Conservation (phyloP, 2,329 filamentous ascomycete species). For the Aureobasidium lini region DNA sequence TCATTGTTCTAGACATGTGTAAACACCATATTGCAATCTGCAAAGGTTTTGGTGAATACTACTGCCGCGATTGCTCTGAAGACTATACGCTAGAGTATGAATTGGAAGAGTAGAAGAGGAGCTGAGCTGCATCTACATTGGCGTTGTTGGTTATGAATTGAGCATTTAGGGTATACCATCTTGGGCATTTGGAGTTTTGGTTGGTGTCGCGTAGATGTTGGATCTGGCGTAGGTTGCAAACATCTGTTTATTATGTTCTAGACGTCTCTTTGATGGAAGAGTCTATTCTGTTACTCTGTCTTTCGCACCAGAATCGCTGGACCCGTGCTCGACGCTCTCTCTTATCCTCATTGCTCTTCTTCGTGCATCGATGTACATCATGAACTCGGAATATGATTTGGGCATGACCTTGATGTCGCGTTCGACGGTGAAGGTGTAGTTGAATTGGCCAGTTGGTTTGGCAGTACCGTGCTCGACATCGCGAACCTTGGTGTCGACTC, state of each 20-base stretch:
- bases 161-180: neutral
- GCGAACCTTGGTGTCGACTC: conserved; percentile 63
- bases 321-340: conserved; percentile 30
- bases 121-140: neutral
- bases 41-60: conserved; percentile 38
- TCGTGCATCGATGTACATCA: conserved; percentile 57
- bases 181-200: too few species aligned
- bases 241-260: neutral
- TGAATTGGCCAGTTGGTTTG: conserved; percentile 65
- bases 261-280: neutral
- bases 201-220: neutral
- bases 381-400: conserved; percentile 54
- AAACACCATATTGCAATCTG: conserved; percentile 27
- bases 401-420: conserved; percentile 61
- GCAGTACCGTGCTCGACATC: conserved; percentile 63
- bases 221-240: neutral
- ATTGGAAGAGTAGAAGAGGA: conserved; percentile 29
- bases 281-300: conserved; percentile 25
- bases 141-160: neutral
- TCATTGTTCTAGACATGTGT: conserved; percentile 31
- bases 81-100: conserved; percentile 36
- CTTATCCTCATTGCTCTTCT: conserved; percentile 48
- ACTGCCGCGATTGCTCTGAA: conserved; percentile 38
- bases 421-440: conserved; percentile 64
- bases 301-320: conserved; percentile 22